Base-by-base conservation (phyloP, 768 basidiomycete genomes). In the Strobilomyces confusus region DNA sequence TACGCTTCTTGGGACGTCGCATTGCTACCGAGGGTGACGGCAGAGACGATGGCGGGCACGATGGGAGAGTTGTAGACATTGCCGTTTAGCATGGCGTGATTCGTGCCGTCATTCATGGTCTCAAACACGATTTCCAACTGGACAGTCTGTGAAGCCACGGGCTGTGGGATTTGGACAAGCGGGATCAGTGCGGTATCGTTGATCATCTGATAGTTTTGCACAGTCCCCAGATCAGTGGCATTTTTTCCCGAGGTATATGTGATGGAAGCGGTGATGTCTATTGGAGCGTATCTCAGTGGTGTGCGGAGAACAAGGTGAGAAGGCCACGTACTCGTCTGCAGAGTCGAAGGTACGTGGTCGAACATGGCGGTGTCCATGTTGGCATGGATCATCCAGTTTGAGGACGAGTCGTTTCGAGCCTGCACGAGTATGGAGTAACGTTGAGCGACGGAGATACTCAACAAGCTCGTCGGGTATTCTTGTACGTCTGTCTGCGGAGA, bases 311-410 rank as follows among this genome's bases (percentile, higher is more conserved):
- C n/a, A n/a, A 29, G 8, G 20, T 17, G 44, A 42, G 29, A 26
- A 25, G 5, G 40, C 26, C 5, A 73, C 85, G 40, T 54, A 89
- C 90, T 97, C 1, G 89, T 80, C 58, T 86, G 80, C 23, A 98
- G 77, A 12, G 75, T 70, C 23, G 77, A 73, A 0, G 95, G 92
- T 14, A 94, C 73, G 0, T 48, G 75, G 68, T 98, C 95, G 69
- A 97, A 98, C 93, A 95, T 95, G 56, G 73, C 75, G 0, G 80
- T 80, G 65, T 95, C 91, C 82, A 98, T 91, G 75, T 94, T 90
- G 6, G 89, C 88, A 64, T 93, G 90, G 54, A 99, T 83, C 47
- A 81, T 83, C 85, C 86, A 98, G 75, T 99, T 97, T 20, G 80
- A 74, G 3, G 79, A 73, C 0, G 86, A 88, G 58, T 93, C 89